Base-by-base conservation (phyloP, 805 yeast species). In the Yarrowia osloensis region DNA sequence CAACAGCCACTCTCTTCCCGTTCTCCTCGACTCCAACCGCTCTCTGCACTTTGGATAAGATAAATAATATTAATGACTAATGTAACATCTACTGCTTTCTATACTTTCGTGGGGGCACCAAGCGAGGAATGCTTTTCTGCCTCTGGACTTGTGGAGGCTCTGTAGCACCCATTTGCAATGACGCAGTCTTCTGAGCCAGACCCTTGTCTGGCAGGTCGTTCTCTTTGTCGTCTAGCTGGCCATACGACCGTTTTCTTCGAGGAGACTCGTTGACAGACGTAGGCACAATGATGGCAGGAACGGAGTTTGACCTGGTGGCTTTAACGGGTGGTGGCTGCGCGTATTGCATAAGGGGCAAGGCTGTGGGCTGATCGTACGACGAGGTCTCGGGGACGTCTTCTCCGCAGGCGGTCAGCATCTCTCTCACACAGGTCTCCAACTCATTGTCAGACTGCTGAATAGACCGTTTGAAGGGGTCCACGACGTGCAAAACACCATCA, bases 11-110 rank as follows among this genome's bases (percentile, higher is more conserved):
- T 11, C 26, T 21, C 17, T 15, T 40, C 26, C 22, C 12, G 11
- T 39, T 39, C 15, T 37, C 2, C 40, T 37, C n/a, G 15, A 15
- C 44, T 9, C 24, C 44, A 19, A 9, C 44, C 21, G 24, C 24
- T 42, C 7, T 31, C 35, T n/a, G n/a, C n/a, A 37, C 4, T 62
- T 44, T 17, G 50, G 57, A 26, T 67, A 68, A 69, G 31, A 67
- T 68, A 26, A 70, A 70, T 29, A 69, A 70, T 39, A 72, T 72
- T 24, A 66, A 69, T 47, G 69, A 69, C 55, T 57, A 65, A 15
- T 61, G 68, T n/a, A 67, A 52, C 19, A 65, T 37, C 35, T 28
- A 66, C 35, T 37, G 68, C 47, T 57, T 49, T 46, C 42, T 63
- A 52, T 57, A 65, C 17, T 62, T 55, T n/a, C 67, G 13, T 5